Conservation (phyloP, 2,329 filamentous ascomycete species). For the Ophiostoma angusticollis region DNA sequence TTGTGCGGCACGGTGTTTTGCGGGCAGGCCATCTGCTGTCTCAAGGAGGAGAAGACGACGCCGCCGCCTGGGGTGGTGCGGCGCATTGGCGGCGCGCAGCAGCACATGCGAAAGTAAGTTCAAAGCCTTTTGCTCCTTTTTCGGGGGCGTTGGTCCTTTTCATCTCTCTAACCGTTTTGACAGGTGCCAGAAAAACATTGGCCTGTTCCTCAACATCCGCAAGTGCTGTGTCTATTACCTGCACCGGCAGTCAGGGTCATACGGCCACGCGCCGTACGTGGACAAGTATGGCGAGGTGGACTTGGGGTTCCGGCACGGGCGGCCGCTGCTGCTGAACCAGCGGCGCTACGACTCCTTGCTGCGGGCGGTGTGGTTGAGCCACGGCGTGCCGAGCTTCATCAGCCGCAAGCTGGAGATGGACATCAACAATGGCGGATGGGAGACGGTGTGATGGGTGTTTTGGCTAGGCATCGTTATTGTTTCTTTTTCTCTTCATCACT, state of each 20-base stretch:
- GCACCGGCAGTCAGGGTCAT: constrained; percentile 71
- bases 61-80: constrained; percentile 27
- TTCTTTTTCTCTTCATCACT: background rate
- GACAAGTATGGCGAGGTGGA: constrained; percentile 95
- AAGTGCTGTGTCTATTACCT: constrained; percentile 89
- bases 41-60: constrained; percentile 43
- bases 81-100: constrained; percentile 70
- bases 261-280: constrained; percentile 79
- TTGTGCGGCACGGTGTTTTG: constrained; percentile 97
- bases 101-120: constrained; percentile 74
- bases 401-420: constrained; percentile 84
- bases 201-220: constrained; percentile 92
- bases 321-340: constrained; percentile 87
- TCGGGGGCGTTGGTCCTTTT: too few relatives aligned
- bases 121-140: too few relatives aligned
- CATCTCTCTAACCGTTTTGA: too few relatives aligned
- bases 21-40: constrained; percentile 84
- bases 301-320: constrained; percentile 72
- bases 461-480: background rate
- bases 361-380: constrained; percentile 72
- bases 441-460: constrained; percentile 44
- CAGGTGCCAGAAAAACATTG: constrained; percentile 68
- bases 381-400: constrained; percentile 80
- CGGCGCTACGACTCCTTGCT: constrained; percentile 84
- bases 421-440: constrained; percentile 96